Conservation (phyloP, 2,329 filamentous ascomycete genomes). For the Furcasterigmium sp. region DNA sequence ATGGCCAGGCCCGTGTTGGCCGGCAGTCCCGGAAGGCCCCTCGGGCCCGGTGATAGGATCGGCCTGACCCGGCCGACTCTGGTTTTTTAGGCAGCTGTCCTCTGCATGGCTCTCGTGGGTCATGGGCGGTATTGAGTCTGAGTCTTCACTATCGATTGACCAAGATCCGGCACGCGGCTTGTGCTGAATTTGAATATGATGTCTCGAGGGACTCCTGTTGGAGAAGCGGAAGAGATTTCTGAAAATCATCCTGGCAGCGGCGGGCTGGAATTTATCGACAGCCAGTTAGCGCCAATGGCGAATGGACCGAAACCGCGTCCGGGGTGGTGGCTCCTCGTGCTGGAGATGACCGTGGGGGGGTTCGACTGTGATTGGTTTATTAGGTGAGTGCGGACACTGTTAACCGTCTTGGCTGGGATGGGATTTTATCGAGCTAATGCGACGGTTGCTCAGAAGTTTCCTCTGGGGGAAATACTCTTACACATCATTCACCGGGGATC, state of each 20-base stretch:
- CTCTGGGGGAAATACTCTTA: not conserved
- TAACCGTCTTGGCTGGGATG: too few species aligned
- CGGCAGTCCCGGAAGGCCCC: constrained; percentile 1
- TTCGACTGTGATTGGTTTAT: too few species aligned
- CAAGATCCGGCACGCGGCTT: constrained; percentile 4
- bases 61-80: constrained; percentile 4
- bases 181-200: not conserved
- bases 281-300: not conserved
- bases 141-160: constrained; percentile 3
- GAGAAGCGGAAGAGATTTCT: not conserved
- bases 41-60: not conserved
- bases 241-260: not conserved
- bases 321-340: not conserved
- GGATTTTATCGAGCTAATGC: not conserved
- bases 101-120: constrained; percentile 22
- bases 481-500: not conserved
- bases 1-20: not conserved
- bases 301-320: not conserved
- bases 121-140: constrained; percentile 4
- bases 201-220: constrained; percentile 1
- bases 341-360: not conserved
- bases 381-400: too few species aligned
- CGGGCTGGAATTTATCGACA: not conserved
- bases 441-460: not conserved
- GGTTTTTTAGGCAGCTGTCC: constrained; percentile 34